phyloP scores from a whole-genome alignment of 805 yeast species.

The Zygosaccharomyces pseudorouxii region DNA sequence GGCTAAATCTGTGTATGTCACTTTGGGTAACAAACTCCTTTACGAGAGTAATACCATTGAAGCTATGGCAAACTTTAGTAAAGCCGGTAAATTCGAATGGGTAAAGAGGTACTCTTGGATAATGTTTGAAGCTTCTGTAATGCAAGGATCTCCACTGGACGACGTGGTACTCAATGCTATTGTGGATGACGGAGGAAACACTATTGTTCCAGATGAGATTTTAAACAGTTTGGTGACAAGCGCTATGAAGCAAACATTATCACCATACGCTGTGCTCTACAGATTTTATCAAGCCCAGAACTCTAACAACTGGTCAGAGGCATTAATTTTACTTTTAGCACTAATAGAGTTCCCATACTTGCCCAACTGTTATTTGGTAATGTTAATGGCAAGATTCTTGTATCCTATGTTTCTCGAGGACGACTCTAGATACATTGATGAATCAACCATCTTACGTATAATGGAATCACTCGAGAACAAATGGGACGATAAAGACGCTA shows the following conservation, averaged over 20 bases:
- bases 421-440: slow-evolving; percentile 20
- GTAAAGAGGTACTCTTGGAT: slow-evolving; percentile 52
- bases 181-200: slow-evolving; percentile 30
- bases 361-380: slow-evolving; percentile 28
- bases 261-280: slow-evolving; percentile 66
- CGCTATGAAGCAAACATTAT: slow-evolving; percentile 57
- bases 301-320: slow-evolving; percentile 24
- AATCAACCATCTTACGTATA: slow-evolving; percentile 20
- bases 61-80: slow-evolving; percentile 58
- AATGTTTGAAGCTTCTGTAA: slow-evolving; percentile 55
- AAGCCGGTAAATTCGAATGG: slow-evolving; percentile 53
- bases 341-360: slow-evolving; percentile 29
- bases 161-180: slow-evolving; percentile 53
- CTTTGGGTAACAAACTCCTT: slow-evolving; percentile 45
- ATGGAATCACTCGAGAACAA: slow-evolving; percentile 25
- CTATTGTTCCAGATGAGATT: slow-evolving; percentile 27
- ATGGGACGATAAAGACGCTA: slow-evolving; percentile 21
- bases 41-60: slow-evolving; percentile 56
- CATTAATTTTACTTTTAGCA: slow-evolving; percentile 21
- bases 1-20: slow-evolving; percentile 50
- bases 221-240: slow-evolving; percentile 42
- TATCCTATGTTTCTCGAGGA: slow-evolving; percentile 27
- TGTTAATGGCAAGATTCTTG: slow-evolving; percentile 27
- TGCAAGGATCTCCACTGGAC: slow-evolving; percentile 49
- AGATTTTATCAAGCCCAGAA: slow-evolving; percentile 41